Percentiles rank a stretch among this genome's conserved stretches.
phyloP scores from a whole-genome alignment of 108 stramenopile genomes.

The Nitzschia inconspicua region DNA sequence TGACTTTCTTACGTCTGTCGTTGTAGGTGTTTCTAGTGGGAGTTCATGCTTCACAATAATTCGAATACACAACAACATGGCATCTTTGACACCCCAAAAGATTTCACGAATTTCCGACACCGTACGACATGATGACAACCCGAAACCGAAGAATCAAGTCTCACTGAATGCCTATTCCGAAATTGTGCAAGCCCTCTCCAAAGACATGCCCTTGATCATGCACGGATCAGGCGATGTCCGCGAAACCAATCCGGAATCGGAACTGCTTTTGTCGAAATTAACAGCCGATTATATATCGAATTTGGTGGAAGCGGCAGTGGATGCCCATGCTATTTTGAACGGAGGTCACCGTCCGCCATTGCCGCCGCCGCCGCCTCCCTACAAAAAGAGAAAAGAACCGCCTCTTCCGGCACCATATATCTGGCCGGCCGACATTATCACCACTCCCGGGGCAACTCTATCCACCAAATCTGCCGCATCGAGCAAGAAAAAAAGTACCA shows the following conservation, averaged over 20 bases:
- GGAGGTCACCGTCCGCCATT: slow-evolving; percentile 38
- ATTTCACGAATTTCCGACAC: not conserved
- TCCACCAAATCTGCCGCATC: not conserved
- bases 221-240: slow-evolving; percentile 75
- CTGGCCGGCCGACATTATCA: slow-evolving; percentile 6
- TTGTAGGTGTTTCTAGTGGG: too few relatives aligned
- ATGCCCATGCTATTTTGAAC: slow-evolving; percentile 71
- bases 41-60: too few relatives aligned
- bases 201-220: slow-evolving; percentile 75
- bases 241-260: slow-evolving; percentile 54
- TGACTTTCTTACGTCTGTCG: too few relatives aligned
- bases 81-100: too few relatives aligned
- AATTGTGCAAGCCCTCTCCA: slow-evolving; percentile 48
- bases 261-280: slow-evolving; percentile 53
- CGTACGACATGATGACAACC: not conserved
- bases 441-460: not conserved
- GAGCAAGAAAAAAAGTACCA: slow-evolving; percentile 6
- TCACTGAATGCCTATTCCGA: slow-evolving; percentile 26
- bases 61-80: too few relatives aligned
- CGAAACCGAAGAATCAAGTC: slow-evolving; percentile 5
- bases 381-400: slow-evolving; percentile 4
- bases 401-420: slow-evolving; percentile 23
- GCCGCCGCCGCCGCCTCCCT: slow-evolving; percentile 30
- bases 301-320: slow-evolving; percentile 70
- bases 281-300: slow-evolving; percentile 66